A percentile compares a stretch with the other conserved stretches of the same genome.
Conservation (phyloP, 2,329 filamentous ascomycete species). For the Fusarium sp. region DNA sequence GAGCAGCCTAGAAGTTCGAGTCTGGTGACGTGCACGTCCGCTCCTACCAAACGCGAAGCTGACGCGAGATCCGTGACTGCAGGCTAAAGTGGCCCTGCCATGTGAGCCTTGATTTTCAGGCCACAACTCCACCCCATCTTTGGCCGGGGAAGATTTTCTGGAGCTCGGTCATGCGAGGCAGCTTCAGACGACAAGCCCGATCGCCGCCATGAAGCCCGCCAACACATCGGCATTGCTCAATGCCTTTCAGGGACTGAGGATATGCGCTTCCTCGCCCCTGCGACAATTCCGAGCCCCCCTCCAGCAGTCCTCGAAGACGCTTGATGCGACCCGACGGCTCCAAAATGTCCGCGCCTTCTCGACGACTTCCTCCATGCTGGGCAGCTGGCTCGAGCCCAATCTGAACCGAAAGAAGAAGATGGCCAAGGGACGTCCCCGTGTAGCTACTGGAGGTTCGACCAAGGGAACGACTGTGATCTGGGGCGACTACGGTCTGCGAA, state of each 20-base stretch:
- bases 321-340: slow-evolving; percentile 50
- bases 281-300: slow-evolving; percentile 52
- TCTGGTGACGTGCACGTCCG: slow-evolving; percentile 50
- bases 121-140: slow-evolving; percentile 19
- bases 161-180: slow-evolving; percentile 43
- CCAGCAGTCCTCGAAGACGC: slow-evolving; percentile 43
- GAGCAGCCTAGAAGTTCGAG: slow-evolving; percentile 44
- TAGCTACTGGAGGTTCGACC: slow-evolving; percentile 88
- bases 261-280: slow-evolving; percentile 55
- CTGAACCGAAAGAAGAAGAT: slow-evolving; percentile 83
- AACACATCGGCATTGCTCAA: slow-evolving; percentile 59
- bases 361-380: slow-evolving; percentile 68
- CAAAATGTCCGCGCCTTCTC: slow-evolving; percentile 76
- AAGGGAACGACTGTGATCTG: slow-evolving; percentile 96
- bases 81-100: slow-evolving; percentile 44
- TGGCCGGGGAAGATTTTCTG: slow-evolving; percentile 49
- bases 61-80: slow-evolving; percentile 58
- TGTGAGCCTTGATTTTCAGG: slow-evolving; percentile 38
- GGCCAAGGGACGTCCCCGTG: slow-evolving; percentile 89
- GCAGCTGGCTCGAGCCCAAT: slow-evolving; percentile 86
- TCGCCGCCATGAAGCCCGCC: slow-evolving; percentile 59
- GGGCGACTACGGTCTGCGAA: slow-evolving; percentile 95
- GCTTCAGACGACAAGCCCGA: slow-evolving; percentile 35
- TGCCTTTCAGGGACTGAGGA: slow-evolving; percentile 63
- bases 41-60: slow-evolving; percentile 54